Evolutionary conservation across 2,329 filamentous ascomycete species (phyloP), one percentile per base, ranked within the genome.

Genomic region (Trichoderma afroharzianum): DNA sequence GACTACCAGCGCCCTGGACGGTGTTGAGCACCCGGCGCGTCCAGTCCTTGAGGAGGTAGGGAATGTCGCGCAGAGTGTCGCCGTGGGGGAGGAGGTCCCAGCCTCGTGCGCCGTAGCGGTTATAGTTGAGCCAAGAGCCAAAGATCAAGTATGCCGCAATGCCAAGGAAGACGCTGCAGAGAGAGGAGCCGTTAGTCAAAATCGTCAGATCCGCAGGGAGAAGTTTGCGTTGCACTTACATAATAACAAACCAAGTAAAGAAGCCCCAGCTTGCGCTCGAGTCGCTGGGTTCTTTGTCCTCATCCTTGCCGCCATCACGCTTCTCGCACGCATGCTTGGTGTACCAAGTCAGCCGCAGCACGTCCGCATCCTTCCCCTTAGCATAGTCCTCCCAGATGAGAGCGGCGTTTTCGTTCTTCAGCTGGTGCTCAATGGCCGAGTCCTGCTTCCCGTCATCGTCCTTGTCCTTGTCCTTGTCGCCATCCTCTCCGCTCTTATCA

Each of bases 101-200:
- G 71, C 96, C 96, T 58, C 95, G 88, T 67, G 95, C 95, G 62
- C 95, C 95, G 82, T 97, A 97, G 73, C 95, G 93, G 84, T 94
- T 98, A 87, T 98, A 98, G 85, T 98, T 98, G 80, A 98, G 90
- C 96, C 96, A 99, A 24, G 95, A 97, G 74, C 95, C 95, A 79
- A 98, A 98, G 80, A 98, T 97, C 75, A 99, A 91, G 83, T 98
- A 99, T 28, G 95, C 85, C 2, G 96, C 94, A 53, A 90, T 92
- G 59, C 89, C 89, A 74, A 98, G 87, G 88, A 99, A 99, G 72
- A 92, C 83, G 76, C 95, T 97, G 75, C n/a, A 78, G 28, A 74
- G 75, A 47, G 8, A 21, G 33, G 36, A 53, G 79, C 77, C 73
- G 39, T n/a, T 72, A 53, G 24, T 71, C 43, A 61, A 43, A n/a